phyloP scores from a whole-genome alignment of 2,329 filamentous ascomycete species.

The Geoglossum cookeanum region DNA sequence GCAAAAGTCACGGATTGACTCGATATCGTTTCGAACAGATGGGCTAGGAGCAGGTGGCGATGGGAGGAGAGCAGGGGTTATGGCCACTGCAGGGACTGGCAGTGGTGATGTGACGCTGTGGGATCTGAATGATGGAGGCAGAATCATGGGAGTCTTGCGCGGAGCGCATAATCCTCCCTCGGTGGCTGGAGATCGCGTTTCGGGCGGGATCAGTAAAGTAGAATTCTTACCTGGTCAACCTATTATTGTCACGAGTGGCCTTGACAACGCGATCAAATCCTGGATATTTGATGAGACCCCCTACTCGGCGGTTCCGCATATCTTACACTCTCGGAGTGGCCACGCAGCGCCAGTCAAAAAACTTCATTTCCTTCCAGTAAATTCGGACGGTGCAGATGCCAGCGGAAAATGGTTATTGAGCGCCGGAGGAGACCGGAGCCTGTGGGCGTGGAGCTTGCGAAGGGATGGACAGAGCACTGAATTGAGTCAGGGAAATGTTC shows the following conservation, averaged over 20 bases:
- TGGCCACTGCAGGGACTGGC: conserved; percentile 67
- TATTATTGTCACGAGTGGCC: conserved; percentile 72
- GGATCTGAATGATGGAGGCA: conserved; percentile 81
- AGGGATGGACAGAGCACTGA: conserved; percentile 88
- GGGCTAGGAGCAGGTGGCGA: conserved; percentile 75
- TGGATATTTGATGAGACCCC: conserved; percentile 94
- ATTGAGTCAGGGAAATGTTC: conserved; percentile 74
- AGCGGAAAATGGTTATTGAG: conserved; percentile 89
- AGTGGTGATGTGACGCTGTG: conserved; percentile 87
- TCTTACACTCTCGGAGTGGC: conserved; percentile 69
- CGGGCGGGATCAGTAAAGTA: conserved; percentile 66
- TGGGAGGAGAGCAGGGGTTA: conserved; percentile 68
- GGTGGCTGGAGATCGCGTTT: conserved; percentile 30
- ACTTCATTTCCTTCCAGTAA: conserved; percentile 67
- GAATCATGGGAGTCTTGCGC: conserved; percentile 69
- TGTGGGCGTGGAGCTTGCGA: conserved; percentile 93
- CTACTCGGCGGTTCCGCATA: conserved; percentile 69
- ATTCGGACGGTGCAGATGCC: conserved; percentile 75
- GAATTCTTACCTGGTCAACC: conserved; percentile 83
- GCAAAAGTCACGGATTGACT: conserved; percentile 46
- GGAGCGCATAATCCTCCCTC: conserved; percentile 70
- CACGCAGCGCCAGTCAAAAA: conserved; percentile 74
- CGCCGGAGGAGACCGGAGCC: conserved; percentile 69
- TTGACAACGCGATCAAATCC: conserved; percentile 84
- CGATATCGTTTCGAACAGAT: conserved; percentile 80